Evolutionary conservation across 768 basidiomycete genomes (phyloP).

Genomic region (Erythrobasidium yunnanense): DNA sequence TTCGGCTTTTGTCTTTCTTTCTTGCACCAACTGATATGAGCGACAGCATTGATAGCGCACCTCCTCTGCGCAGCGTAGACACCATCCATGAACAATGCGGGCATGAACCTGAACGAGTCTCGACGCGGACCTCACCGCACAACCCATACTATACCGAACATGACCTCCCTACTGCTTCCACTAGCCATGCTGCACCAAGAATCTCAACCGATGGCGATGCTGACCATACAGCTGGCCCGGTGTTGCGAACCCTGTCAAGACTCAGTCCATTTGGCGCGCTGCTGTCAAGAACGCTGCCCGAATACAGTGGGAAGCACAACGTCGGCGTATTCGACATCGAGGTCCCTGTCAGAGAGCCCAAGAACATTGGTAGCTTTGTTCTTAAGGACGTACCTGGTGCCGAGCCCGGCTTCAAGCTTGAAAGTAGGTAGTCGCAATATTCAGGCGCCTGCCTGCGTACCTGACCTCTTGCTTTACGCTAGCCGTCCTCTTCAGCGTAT

Average conservation of each 20-base stretch:
- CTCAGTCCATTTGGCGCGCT: constrained; percentile 38
- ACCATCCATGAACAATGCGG: too few species aligned
- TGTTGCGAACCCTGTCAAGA: constrained; percentile 6
- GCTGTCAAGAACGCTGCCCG: constrained; percentile 39
- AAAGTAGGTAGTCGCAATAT: too few species aligned
- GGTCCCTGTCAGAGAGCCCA: constrained; percentile 40
- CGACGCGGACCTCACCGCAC: background rate
- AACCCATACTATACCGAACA: background rate
- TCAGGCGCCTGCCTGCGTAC: too few species aligned
- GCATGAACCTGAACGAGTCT: constrained; percentile 5
- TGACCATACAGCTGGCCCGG: constrained; percentile 1
- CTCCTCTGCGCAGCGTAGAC: too few species aligned
- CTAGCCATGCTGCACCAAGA: background rate
- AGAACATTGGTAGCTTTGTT: constrained; percentile 34
- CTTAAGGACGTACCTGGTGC: background rate
- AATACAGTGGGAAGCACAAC: constrained; percentile 39
- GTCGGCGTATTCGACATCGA: constrained; percentile 43
- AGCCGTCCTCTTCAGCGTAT: constrained; percentile 30
- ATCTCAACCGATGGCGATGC: background rate
- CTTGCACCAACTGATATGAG: too few species aligned
- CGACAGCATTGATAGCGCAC: too few species aligned
- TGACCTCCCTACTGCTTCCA: background rate
- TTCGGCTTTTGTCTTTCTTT: too few species aligned
- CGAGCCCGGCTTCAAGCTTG: constrained; percentile 15
- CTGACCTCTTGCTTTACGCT: too few species aligned